Percentiles rank a stretch among this genome's conserved stretches.
Conservation (phyloP, 1,139 yeast species). For the Yamadazyma dushanensis region DNA sequence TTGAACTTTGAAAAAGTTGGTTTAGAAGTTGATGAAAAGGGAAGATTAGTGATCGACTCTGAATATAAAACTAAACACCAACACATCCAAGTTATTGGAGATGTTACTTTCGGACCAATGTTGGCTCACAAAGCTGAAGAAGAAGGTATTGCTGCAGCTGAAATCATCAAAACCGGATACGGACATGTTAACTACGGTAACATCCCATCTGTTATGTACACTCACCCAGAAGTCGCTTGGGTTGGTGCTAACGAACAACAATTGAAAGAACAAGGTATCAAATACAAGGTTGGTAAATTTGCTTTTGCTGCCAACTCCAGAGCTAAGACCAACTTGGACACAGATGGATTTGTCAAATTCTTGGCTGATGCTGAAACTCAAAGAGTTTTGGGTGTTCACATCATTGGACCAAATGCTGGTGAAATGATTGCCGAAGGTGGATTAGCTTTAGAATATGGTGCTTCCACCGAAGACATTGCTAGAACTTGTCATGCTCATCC, state of each 20-base stretch:
- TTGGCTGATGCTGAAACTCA: conserved; percentile 97
- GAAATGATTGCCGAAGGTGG: conserved; percentile 99
- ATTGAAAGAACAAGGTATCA: conserved; percentile 89
- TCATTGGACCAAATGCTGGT: conserved; percentile 98
- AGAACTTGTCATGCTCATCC: conserved; percentile 99
- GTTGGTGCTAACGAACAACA: conserved; percentile 96
- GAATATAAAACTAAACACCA: conserved; percentile 90
- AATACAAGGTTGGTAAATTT: conserved; percentile 95
- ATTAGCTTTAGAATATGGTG: conserved; percentile 97
- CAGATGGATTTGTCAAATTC: conserved; percentile 96
- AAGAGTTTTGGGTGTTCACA: conserved; percentile 94
- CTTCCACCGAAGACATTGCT: conserved; percentile 95
- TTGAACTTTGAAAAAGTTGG: conserved; percentile 87
- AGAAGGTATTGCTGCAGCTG: conserved; percentile 99
- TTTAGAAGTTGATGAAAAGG: conserved; percentile 85
- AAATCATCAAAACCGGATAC: conserved; percentile 86
- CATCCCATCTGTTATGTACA: conserved; percentile 98
- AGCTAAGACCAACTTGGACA: conserved; percentile 96
- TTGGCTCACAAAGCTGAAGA: conserved; percentile 99
- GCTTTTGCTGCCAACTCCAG: conserved; percentile 98
- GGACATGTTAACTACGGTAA: conserved; percentile 98
- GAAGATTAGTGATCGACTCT: conserved; percentile 91
- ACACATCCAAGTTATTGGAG: conserved; percentile 97
- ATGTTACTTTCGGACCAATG: conserved; percentile 98
- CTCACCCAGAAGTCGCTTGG: conserved; percentile 99